Evolutionary conservation across 176 grass and related monocot genomes (phyloP).

Genomic region (Eragrostis nindensis): DNA sequence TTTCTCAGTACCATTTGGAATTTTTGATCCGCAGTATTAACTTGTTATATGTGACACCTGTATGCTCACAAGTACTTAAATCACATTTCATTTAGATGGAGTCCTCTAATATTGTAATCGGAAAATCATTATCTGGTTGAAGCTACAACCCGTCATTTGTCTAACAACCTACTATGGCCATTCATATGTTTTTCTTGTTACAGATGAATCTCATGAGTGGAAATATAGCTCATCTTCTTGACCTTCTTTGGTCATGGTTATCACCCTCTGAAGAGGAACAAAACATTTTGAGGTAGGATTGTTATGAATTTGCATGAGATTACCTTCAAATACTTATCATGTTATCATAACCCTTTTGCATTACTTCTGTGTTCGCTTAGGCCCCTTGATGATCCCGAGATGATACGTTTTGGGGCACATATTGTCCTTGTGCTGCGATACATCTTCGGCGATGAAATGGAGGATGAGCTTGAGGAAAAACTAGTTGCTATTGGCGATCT

Average conservation of each 20-base stretch:
- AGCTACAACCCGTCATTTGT: constrained; percentile 11
- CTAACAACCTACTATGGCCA: neutral
- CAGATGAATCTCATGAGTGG: constrained; percentile 96
- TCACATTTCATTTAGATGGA: constrained; percentile 4
- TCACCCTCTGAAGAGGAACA: constrained; percentile 77
- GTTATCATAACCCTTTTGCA: constrained; percentile 19
- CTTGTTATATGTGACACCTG: neutral
- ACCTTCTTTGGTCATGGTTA: constrained; percentile 93
- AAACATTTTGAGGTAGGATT: constrained; percentile 53
- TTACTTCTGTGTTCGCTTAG: constrained; percentile 49
- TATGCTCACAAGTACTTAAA: neutral
- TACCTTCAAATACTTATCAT: constrained; percentile 4
- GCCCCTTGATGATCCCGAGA: constrained; percentile 74
- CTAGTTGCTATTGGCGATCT: constrained; percentile 80
- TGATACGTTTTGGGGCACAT: constrained; percentile 92
- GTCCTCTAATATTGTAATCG: neutral
- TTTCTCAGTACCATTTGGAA: neutral
- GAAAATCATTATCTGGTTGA: neutral
- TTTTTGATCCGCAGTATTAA: constrained; percentile 13
- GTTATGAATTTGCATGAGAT: constrained; percentile 25
- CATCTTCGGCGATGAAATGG: constrained; percentile 75
- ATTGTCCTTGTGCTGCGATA: constrained; percentile 90
- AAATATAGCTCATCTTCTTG: constrained; percentile 78
- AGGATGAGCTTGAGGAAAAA: constrained; percentile 81
- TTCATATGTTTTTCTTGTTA: constrained; percentile 30